Percentiles rank a stretch among this genome's conserved stretches.
Evolutionary conservation across 2,329 filamentous ascomycete species (phyloP).

Genomic region (Paradendryphiella salina): DNA sequence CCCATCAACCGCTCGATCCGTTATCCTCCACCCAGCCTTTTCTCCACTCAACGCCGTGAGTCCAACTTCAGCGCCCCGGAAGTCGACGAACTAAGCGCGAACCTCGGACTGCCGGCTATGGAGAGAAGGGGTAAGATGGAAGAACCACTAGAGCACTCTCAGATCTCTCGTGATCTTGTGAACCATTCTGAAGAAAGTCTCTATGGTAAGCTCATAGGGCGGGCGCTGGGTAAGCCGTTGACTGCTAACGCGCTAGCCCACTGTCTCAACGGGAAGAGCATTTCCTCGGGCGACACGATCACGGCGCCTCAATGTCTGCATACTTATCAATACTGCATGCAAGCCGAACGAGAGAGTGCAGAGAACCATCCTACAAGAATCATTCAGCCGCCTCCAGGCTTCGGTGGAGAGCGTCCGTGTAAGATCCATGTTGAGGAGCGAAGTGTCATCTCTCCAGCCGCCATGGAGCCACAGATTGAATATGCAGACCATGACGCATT

Average conservation of each 20-base stretch:
- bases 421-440: constrained; percentile 10
- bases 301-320: not conserved
- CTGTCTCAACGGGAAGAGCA: constrained; percentile 12
- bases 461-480: not conserved
- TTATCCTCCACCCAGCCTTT: not conserved
- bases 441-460: not conserved
- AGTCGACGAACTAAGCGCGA: constrained; percentile 22
- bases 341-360: not conserved
- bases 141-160: constrained; percentile 1
- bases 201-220: constrained; percentile 27
- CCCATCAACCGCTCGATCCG: not conserved
- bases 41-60: not conserved
- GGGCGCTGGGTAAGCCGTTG: constrained; percentile 26
- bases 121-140: not conserved
- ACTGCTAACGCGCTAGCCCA: constrained; percentile 26
- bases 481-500: constrained; percentile 1
- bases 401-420: constrained; percentile 8
- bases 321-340: not conserved
- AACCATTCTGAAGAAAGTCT: constrained; percentile 5
- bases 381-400: constrained; percentile 18
- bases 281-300: not conserved
- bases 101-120: constrained; percentile 19
- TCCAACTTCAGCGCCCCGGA: constrained; percentile 10
- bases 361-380: constrained; percentile 5
- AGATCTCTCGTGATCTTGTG: constrained; percentile 6